Base-by-base conservation (phyloP, 78 protist genomes). In the Dictyostelium brefeldianum region DNA sequence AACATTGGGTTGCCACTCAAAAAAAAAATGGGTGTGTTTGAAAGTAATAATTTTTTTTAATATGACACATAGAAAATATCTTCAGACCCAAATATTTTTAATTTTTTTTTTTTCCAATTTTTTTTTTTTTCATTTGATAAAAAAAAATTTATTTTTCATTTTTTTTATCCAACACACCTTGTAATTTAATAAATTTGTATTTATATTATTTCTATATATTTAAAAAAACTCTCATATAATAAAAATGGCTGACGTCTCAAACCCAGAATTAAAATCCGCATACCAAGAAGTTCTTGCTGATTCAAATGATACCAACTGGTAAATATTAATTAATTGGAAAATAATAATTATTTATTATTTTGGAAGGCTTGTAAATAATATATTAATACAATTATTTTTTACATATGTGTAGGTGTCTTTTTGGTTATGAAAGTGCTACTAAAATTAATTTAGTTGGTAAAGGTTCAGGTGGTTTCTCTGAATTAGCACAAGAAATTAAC, bases 181-280 rank as follows among this genome's bases (percentile, higher is more conserved):
- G 27, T 25, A n/a, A 62, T 22, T 62, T 62, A 18, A n/a, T 5
- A 67, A 36, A 36, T 36, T 67, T 22, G 14, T 27, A 20, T 27
- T 11, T 48, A 31, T 78, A 25, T n/a, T n/a, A n/a, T 20, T 18
- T 75, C 27, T 56, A 22, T 50, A 15, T 51, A 43, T 5, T 71
- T 17, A 50, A 78, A 29, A 78, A 27, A 25, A 17, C 57, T 67
- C 75, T 29, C 17, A 25, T 29, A 29, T 25, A n/a, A n/a, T n/a
- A 67, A 83, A 11, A 85, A 93, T 94, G 96, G 92, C 96, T 89
- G 93, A 94, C 80, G 59, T 94, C 3, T 84, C 96, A 18, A 15
- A 64, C 56, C 67, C 93, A 89, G 81, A 77, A 51, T 41, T 94
- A 20, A 67, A 47, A 22, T 36, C 10, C 27, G 81, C 89, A 36